Evolutionary conservation across 2,329 filamentous ascomycete species (phyloP), one percentile per base, ranked within the genome.

Genomic region (Gnomoniopsis sp.): DNA sequence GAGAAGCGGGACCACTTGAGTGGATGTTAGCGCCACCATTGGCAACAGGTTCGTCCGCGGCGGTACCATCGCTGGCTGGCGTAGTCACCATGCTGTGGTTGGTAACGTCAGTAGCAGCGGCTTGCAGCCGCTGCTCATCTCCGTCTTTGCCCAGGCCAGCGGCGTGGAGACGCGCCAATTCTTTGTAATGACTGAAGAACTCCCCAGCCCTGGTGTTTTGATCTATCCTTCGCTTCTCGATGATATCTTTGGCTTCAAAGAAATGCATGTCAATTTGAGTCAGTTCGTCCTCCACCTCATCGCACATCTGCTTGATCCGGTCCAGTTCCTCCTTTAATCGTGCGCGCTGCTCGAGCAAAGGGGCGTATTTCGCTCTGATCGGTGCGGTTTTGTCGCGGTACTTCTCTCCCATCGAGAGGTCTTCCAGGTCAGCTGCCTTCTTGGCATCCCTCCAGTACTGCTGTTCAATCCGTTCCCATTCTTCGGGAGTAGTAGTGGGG

Each of bases 381-480:
- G 66, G 63, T 1, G 67, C 61, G 14, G 68, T 68, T 53, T 71
- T 66, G 7, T 64, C 62, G 22, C 67, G 64, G 53, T 71, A 72
- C 17, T 73, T 69, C 26, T 69, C 64, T 26, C 73, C 69, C 19
- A 77, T 65, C 3, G 61, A 61, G 22, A 64, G 59, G 14, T 77
- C 68, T 54, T 72, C 66, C 14, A 64, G 22, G 2, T 55, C 62
- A 8, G 66, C 64, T 14, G 58, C 53, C 6, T 17, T 53, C 17
- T 46, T 56, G 21, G 66, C 64, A 7, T 65, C 62, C 3, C 46
- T 46, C 63, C 65, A 66, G 59, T 70, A 73, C 15, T 73, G 69
- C 41, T 65, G 63, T 60, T 75, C 70, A 22, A 79, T 66, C 36
- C 73, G 70, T 36, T 72, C 69, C 68, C 77, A 78, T n/a, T 71